A percentile compares a stretch with the other conserved stretches of the same genome.
Evolutionary conservation across 176 grass and related monocot genomes (phyloP).

Genomic region (Alloteropsis semialata): DNA sequence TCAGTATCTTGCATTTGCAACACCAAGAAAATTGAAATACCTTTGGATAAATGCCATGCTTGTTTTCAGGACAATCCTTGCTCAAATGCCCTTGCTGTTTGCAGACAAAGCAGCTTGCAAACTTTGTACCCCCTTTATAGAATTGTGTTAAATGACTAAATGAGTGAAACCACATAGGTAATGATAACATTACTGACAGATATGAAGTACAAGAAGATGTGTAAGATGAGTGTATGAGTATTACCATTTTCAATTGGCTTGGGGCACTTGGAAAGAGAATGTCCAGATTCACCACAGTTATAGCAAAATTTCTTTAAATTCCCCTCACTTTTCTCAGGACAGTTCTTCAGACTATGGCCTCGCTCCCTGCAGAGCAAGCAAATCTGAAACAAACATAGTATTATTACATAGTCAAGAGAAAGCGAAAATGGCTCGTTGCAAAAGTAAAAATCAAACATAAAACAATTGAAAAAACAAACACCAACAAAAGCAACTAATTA

Average conservation of each 20-base stretch:
- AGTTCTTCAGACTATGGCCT: conserved; percentile 93
- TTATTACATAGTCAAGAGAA: neutral
- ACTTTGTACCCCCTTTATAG: conserved; percentile 73
- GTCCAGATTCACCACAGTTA: conserved; percentile 82
- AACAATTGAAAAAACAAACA: neutral
- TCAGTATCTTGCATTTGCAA: neutral
- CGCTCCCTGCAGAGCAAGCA: conserved; percentile 82
- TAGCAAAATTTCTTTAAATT: conserved; percentile 76
- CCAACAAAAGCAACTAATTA: neutral
- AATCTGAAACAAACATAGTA: conserved; percentile 45
- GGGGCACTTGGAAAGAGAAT: conserved; percentile 80
- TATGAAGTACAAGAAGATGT: neutral
- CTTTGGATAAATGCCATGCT: conserved; percentile 95
- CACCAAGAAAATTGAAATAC: conserved; percentile 33
- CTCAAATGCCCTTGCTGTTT: conserved; percentile 84
- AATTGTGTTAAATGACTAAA: conserved; percentile 21
- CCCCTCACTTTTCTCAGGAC: conserved; percentile 64
- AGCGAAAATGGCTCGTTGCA: neutral
- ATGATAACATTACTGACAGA: neutral
- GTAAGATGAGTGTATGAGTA: neutral
- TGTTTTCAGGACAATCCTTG: conserved; percentile 83
- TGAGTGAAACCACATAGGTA: conserved; percentile 4
- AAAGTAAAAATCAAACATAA: neutral
- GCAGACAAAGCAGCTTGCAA: conserved; percentile 89
- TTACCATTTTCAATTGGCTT: conserved; percentile 78